Evolutionary conservation across 768 basidiomycete genomes (phyloP), one percentile per base, ranked within the genome.

Genomic region (Lenzites betulinus): DNA sequence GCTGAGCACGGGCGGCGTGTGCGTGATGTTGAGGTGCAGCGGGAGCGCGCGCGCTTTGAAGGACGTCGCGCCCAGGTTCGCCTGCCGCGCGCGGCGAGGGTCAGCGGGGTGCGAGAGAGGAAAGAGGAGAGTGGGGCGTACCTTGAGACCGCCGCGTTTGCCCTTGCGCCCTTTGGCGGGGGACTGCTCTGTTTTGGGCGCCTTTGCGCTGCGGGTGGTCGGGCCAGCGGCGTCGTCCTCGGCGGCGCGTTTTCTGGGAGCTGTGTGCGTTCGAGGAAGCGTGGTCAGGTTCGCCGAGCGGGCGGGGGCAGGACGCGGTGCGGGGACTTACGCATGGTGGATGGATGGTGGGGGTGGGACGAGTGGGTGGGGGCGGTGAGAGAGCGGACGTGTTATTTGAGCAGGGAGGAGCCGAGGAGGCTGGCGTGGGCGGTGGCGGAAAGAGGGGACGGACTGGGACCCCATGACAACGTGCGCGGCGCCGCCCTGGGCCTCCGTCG

Each of bases 11-110:
- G 86, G 86, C 11, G 83, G 82, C 2, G 87, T 88, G 68, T 88
- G 83, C 5, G 88, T 89, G 53, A 91, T 67, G 66, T 80, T 82
- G 52, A 89, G 75, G 65, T 92, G 85, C 8, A 93, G 72, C 2
- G 92, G 89, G 16, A 84, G 73, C 8, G 90, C 91, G 57, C 80
- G 81, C n/a, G 79, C 73, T 66, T 82, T 86, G 77, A 91, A 91
- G 11, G 75, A 70, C 1, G 81, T 74, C 1, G 79, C 74, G 5
- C 82, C 72, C 46, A 87, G 70, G 38, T 76, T 75, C 0, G 79
- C 71, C 83, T 86, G 68, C 6, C 23, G 22, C 38, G 25, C 26
- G 36, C 16, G 13, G 30, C n/a, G n/a, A n/a, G 15, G 33, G 38
- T 52, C 15, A 36, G 38, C 28, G 15, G 16, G 11, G 50, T 44